Conservation (phyloP, 2,329 filamentous ascomycete species). For the Ophiostoma novo-ulmi region DNA sequence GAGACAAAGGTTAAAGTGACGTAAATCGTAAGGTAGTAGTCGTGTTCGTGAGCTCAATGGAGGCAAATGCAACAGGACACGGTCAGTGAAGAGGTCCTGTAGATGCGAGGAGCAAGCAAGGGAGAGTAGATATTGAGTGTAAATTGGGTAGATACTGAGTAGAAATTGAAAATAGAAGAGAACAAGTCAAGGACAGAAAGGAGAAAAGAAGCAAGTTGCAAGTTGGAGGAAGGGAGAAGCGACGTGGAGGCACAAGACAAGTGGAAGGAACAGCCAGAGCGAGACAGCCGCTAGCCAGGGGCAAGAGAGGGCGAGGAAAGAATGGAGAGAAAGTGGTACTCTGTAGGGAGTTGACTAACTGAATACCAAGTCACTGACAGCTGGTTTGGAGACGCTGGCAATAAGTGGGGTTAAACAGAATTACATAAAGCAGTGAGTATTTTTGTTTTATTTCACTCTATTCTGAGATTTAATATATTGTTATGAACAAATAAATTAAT, state of each 20-base stretch:
- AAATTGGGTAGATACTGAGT: too few species aligned
- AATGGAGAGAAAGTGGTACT: not conserved
- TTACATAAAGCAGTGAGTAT: not conserved
- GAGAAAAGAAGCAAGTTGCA: not conserved
- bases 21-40: not conserved
- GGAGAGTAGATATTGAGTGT: not conserved
- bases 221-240: not conserved
- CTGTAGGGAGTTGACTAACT: not conserved
- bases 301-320: conserved; percentile 8
- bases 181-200: not conserved
- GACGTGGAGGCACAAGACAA: conserved; percentile 3
- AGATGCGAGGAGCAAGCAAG: not conserved
- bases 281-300: conserved; percentile 4
- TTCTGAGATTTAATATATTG: not conserved
- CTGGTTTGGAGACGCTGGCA: too few species aligned
- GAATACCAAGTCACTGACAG: too few species aligned
- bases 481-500: not conserved
- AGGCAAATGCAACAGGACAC: not conserved
- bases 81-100: not conserved
- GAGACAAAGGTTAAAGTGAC: not conserved
- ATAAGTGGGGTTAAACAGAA: not conserved
- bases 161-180: not conserved
- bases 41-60: not conserved
- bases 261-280: not conserved
- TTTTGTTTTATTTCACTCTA: not conserved